Percentiles rank a stretch among this genome's conserved stretches.
phyloP scores from a whole-genome alignment of 352 stramenopile genomes.

The Phytophthora aleatoria region DNA sequence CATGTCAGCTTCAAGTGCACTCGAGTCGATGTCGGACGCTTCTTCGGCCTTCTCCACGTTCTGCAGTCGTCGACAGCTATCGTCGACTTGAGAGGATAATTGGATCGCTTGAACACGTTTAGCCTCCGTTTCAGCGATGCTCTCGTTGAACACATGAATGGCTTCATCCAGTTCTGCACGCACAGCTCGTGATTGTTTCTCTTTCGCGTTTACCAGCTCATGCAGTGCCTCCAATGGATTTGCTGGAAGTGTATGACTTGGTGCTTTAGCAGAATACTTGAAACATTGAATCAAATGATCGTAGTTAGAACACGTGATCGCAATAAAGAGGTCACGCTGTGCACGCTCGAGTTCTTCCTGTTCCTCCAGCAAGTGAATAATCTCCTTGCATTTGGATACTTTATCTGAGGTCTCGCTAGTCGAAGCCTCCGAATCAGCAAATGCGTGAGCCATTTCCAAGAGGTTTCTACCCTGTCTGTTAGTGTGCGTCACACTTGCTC shows the following conservation, averaged over 20 bases:
- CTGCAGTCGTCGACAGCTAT: conserved; percentile 58
- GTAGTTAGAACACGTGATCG: conserved; percentile 78
- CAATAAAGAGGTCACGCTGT: conserved; percentile 63
- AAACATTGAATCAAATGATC: conserved; percentile 52
- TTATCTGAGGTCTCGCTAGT: neutral
- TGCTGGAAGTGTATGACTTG: conserved; percentile 1
- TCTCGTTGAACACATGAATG: conserved; percentile 63
- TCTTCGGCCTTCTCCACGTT: conserved; percentile 57
- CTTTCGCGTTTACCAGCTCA: conserved; percentile 26
- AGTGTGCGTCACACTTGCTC: conserved; percentile 59
- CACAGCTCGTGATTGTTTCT: conserved; percentile 15
- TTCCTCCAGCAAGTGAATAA: conserved; percentile 52
- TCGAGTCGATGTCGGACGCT: conserved; percentile 51
- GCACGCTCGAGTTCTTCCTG: conserved; percentile 53
- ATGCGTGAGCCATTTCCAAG: conserved; percentile 41
- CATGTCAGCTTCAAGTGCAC: conserved; percentile 65
- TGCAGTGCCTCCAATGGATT: conserved; percentile 32
- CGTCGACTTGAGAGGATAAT: conserved; percentile 58
- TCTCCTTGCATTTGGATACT: conserved; percentile 28
- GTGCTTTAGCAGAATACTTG: conserved; percentile 36
- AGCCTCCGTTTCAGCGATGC: conserved; percentile 73
- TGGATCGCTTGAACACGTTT: conserved; percentile 53
- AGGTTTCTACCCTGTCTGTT: conserved; percentile 67
- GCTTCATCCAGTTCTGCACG: conserved; percentile 46
- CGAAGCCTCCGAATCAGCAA: conserved; percentile 14